Evolutionary conservation across 352 stramenopile species (phyloP), one percentile per base, ranked within the genome.

Genomic region (Thraustochytrium sp.): DNA sequence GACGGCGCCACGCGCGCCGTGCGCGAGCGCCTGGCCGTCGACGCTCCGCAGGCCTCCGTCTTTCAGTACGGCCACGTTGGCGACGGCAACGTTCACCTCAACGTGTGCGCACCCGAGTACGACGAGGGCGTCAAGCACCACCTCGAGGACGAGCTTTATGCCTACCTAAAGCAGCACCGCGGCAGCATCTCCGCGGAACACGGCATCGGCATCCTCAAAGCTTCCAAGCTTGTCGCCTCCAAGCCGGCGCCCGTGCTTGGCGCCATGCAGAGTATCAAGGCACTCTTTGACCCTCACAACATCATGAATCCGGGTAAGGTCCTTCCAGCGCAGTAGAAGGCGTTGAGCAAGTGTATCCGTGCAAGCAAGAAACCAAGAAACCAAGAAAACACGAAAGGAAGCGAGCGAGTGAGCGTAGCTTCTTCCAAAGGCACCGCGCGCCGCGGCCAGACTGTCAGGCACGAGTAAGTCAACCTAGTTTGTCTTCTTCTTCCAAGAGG

Each of bases 231-330:
- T 21, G 82, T 90, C 73, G 13, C 93, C 80, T 93, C 92, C 80
- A 97, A 98, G 86, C 91, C 90, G 18, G 49, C 84, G 29, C 89
- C 86, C 63, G 90, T 91, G 38, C 91, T 98, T 77, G 84, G 89
- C 48, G 87, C 97, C 23, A 99, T 99, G 96, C 85, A 88, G 73
- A 84, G 91, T 54, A 91, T 99, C 82, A 99, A 99, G 88, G 64
- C 63, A 8, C 89, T 96, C 85, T 96, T 99, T 89, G 96, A 99
- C 86, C 95, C 95, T 2, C 90, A 95, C 82, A 90, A 91, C 44
- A 99, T 99, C 82, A 88, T 99, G 53, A 99, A 99, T 87, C 96
- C 96, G 48, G 94, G 96, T 86, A 99, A 99, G 87, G 92, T 97
- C 36, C 85, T 96, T 46, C 82, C 38, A 82, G 29, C 42, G 59